phyloP scores from a whole-genome alignment of 768 basidiomycete species.

The Auriscalpium vulgare region DNA sequence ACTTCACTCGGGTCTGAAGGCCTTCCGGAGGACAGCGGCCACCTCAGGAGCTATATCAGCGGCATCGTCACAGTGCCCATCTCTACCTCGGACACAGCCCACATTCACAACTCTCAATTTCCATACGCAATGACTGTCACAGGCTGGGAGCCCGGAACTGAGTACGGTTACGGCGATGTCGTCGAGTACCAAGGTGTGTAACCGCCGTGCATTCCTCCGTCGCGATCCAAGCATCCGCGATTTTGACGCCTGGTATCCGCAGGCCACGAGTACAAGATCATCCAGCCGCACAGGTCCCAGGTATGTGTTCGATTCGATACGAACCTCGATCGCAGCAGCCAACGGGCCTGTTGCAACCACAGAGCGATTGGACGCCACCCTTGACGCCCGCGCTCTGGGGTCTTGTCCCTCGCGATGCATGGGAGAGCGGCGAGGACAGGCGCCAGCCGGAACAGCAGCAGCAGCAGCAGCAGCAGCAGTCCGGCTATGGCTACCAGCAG shows the following conservation, averaged over 20 bases:
- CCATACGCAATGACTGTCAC: constrained; percentile 28
- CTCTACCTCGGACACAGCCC: background rate
- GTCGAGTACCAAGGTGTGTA: constrained; percentile 48
- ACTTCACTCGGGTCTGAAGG: no score
- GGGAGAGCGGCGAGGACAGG: background rate
- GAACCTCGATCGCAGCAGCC: background rate
- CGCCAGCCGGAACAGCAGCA: constrained; percentile 11
- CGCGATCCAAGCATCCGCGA: background rate
- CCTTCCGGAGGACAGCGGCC: no score
- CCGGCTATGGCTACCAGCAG: constrained; percentile 14
- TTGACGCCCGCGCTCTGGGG: constrained; percentile 65
- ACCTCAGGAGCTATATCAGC: no score
- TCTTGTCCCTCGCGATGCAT: constrained; percentile 29
- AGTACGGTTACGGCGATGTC: constrained; percentile 45
- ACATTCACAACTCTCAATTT: background rate
- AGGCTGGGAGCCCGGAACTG: constrained; percentile 55
- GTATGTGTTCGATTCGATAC: constrained; percentile 23
- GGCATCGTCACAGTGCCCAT: no score
- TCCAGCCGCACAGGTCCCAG: constrained; percentile 66
- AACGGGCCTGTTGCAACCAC: background rate
- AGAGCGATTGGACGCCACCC: constrained; percentile 65
- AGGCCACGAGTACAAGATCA: constrained; percentile 59
- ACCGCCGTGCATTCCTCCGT: background rate
- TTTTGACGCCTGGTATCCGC: background rate
- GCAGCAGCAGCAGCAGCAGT: constrained; percentile 6